Conservation (phyloP, 2,329 filamentous ascomycete genomes). For the Xylaria polymorpha region DNA sequence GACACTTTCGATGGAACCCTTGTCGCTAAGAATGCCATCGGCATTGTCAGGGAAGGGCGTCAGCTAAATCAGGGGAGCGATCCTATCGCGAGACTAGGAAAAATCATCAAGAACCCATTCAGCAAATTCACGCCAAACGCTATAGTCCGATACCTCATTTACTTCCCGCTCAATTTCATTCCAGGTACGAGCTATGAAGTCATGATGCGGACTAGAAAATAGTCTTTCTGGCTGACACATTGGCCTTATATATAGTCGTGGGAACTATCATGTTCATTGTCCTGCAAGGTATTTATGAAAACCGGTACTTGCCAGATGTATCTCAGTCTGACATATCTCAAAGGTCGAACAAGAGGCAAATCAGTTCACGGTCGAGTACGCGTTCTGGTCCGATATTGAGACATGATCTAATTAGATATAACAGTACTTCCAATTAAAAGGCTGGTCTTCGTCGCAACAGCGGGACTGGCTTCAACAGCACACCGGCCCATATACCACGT, state of each 20-base stretch:
- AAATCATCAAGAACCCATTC: slow-evolving; percentile 68
- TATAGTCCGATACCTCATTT: slow-evolving; percentile 82
- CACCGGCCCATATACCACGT: slow-evolving; percentile 84
- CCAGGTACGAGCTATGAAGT: slow-evolving; percentile 59
- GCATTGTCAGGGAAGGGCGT: slow-evolving; percentile 78
- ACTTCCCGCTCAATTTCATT: slow-evolving; percentile 92
- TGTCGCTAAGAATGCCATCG: slow-evolving; percentile 61
- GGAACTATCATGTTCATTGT: slow-evolving; percentile 85
- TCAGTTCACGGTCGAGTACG: slow-evolving; percentile 66
- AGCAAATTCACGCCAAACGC: slow-evolving; percentile 68
- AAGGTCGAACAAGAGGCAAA: slow-evolving; percentile 61
- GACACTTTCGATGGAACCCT: slow-evolving; percentile 88
- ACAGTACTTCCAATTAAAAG: slow-evolving; percentile 92
- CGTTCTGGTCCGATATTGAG: slow-evolving; percentile 33
- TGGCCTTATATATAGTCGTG: slow-evolving; percentile 62
- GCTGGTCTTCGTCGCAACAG: slow-evolving; percentile 74
- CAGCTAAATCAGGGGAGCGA: slow-evolving; percentile 73
- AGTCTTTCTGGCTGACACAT: slow-evolving; percentile 9
- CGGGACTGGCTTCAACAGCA: slow-evolving; percentile 77
- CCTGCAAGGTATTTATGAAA: slow-evolving; percentile 69
- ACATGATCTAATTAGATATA: slow-evolving; percentile 60
- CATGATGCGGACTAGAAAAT: slow-evolving; percentile 6
- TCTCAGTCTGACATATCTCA: slow-evolving; percentile 32
- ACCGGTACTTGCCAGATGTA: background rate
- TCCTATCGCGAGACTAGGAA: slow-evolving; percentile 67